Evolutionary conservation across 768 basidiomycete species (phyloP).

Genomic region (Tricholoma sp.): DNA sequence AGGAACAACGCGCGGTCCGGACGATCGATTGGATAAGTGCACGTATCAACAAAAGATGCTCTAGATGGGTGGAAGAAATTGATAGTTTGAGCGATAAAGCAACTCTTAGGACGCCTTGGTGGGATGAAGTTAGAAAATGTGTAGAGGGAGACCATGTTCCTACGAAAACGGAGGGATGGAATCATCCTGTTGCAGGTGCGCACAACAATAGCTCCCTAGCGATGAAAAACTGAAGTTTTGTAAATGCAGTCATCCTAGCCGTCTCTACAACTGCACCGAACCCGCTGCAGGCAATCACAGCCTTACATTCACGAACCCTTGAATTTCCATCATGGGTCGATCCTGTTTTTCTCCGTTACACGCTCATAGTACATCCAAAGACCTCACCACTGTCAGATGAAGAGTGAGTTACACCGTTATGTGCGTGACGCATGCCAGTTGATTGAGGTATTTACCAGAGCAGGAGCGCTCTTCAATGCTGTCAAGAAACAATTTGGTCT

Average conservation of each 20-base stretch:
- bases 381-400: conserved; percentile 68
- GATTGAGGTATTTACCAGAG: conserved; percentile 36
- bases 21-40: conserved; percentile 85
- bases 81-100: conserved; percentile 41
- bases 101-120: conserved; percentile 65
- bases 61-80: conserved; percentile 67
- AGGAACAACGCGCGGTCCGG: conserved; percentile 70
- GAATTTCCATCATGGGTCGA: conserved; percentile 85
- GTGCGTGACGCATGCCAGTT: conserved; percentile 1
- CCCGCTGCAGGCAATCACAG: conserved; percentile 72
- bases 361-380: conserved; percentile 70
- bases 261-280: conserved; percentile 81
- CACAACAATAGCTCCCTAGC: conserved; percentile 15
- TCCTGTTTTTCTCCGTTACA: conserved; percentile 61
- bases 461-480: conserved; percentile 75
- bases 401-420: conserved; percentile 52
- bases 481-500: conserved; percentile 85
- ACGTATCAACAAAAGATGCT: conserved; percentile 57
- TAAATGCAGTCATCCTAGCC: conserved; percentile 62
- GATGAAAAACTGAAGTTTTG: conserved; percentile 8
- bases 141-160: conserved; percentile 74
- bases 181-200: conserved; percentile 79
- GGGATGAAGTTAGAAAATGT: conserved; percentile 79
- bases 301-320: conserved; percentile 59
- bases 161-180: conserved; percentile 73